These are phyloP conservation scores for Globisporangium uncinulatum DNA, from an alignment of 352 stramenopile genomes.

Conservation along the genomic window DNA sequence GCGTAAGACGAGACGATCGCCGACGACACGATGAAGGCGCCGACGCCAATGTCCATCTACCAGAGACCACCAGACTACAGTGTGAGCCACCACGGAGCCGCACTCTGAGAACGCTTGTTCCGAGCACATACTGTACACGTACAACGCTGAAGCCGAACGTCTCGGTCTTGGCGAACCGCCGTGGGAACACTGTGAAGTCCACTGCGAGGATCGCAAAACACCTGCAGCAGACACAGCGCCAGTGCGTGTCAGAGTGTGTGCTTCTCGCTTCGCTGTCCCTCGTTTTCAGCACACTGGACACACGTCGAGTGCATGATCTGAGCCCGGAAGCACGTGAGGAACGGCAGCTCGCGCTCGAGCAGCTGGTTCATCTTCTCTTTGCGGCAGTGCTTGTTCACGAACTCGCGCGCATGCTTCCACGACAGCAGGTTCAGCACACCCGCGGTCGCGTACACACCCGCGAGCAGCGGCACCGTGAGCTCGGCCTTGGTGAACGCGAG, in stretches of 20 bases:
- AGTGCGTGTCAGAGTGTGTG: neutral
- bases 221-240: conserved; percentile 17
- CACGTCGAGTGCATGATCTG: conserved; percentile 84
- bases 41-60: conserved; percentile 97
- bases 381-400: conserved; percentile 65
- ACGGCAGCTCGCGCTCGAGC: conserved; percentile 63
- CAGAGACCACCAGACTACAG: neutral
- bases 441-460: conserved; percentile 47
- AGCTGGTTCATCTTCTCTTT: conserved; percentile 82
- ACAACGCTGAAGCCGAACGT: conserved; percentile 93
- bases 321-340: conserved; percentile 73
- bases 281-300: neutral
- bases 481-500: conserved; percentile 63
- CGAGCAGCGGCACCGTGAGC: conserved; percentile 49
- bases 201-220: conserved; percentile 96
- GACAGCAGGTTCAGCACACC: conserved; percentile 50
- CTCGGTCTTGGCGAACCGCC: conserved; percentile 95
- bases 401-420: conserved; percentile 68
- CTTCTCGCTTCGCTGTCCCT: neutral
- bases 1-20: conserved; percentile 72
- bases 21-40: conserved; percentile 91
- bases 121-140: conserved; percentile 6
- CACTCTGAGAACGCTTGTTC: neutral
- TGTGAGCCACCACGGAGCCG: neutral
- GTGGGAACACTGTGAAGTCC: conserved; percentile 96